Conservation (phyloP, 192 early-diverging fungal species). For the Linnemannia hyalina region DNA sequence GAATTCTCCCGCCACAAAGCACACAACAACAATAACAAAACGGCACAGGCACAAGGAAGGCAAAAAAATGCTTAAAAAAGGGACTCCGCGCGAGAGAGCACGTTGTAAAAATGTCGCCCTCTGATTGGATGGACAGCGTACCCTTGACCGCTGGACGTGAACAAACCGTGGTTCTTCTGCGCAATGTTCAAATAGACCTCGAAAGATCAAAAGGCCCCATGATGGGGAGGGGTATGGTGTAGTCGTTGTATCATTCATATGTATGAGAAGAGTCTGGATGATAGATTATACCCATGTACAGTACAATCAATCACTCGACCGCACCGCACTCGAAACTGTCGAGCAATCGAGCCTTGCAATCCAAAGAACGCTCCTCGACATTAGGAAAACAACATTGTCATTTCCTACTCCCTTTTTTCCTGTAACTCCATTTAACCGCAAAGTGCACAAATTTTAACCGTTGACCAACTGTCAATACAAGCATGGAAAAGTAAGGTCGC, state of each 20-base stretch:
- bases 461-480: not conserved
- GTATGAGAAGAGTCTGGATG: too few species aligned
- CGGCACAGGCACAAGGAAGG: not conserved
- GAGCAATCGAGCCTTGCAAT: too few species aligned
- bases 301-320: too few species aligned
- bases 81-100: not conserved
- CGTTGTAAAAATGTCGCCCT: not conserved
- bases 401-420: too few species aligned
- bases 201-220: not conserved
- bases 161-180: constrained; percentile 7
- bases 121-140: not conserved
- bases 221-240: too few species aligned
- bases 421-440: too few species aligned
- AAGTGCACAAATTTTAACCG: not conserved
- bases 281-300: too few species aligned
- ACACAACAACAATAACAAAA: not conserved
- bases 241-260: too few species aligned
- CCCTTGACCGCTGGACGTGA: not conserved
- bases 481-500: not conserved
- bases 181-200: not conserved
- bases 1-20: not conserved
- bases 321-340: too few species aligned
- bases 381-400: too few species aligned
- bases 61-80: too few species aligned
- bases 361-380: too few species aligned